A percentile compares a stretch with the other conserved stretches of the same genome.
Conservation (phyloP, 495 filamentous ascomycete genomes). For the Aspergillus egyptiacus region DNA sequence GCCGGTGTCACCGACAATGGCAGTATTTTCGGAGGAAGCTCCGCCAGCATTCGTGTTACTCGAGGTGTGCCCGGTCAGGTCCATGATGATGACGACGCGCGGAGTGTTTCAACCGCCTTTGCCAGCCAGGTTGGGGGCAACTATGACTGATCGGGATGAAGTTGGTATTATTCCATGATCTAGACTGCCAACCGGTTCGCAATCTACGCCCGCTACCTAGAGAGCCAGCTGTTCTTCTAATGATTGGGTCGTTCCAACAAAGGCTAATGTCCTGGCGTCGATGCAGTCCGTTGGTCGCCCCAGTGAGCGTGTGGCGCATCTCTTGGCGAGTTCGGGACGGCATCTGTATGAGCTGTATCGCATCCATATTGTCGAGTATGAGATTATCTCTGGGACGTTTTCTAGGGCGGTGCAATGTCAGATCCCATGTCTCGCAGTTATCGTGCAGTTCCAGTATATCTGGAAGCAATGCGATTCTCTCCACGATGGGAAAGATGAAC, state of each 20-base stretch:
- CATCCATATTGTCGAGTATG: constrained; percentile 14
- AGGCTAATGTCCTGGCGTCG: constrained; percentile 14
- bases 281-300: constrained; percentile 11
- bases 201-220: constrained; percentile 12
- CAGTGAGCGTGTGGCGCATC: constrained; percentile 9
- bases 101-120: constrained; percentile 92
- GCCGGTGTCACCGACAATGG: constrained; percentile 47
- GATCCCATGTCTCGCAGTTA: constrained; percentile 13
- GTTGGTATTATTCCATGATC: constrained; percentile 6
- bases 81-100: constrained; percentile 78
- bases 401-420: constrained; percentile 11
- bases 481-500: constrained; percentile 3
- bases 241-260: constrained; percentile 11
- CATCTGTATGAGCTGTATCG: constrained; percentile 12
- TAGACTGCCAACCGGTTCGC: constrained; percentile 14
- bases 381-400: constrained; percentile 7
- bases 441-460: constrained; percentile 8
- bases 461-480: background rate
- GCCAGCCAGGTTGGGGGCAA: constrained; percentile 87
- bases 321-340: constrained; percentile 12
- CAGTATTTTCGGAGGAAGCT: constrained; percentile 74
- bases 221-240: constrained; percentile 14
- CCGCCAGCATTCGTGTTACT: constrained; percentile 50
- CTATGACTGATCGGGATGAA: constrained; percentile 66
- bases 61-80: constrained; percentile 46